A percentile compares a stretch with the other conserved stretches of the same genome.
Conservation (phyloP, 2,329 filamentous ascomycete species). For the Cladosporium colombiae region DNA sequence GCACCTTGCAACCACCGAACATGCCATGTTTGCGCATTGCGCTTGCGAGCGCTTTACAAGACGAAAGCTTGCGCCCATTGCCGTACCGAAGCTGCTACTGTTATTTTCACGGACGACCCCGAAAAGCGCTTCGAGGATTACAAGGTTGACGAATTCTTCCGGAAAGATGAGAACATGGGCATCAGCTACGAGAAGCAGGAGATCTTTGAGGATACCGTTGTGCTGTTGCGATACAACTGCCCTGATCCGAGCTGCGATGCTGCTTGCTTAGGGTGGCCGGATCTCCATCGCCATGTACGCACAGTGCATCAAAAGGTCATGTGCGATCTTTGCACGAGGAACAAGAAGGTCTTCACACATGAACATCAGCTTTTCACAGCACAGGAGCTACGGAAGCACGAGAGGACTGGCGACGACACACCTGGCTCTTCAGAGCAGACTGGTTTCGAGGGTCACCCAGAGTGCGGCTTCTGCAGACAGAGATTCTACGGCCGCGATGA, state of each 20-base stretch:
- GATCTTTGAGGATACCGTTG: constrained; percentile 85
- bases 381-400: constrained; percentile 80
- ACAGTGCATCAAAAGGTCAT: constrained; percentile 80
- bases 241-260: constrained; percentile 82
- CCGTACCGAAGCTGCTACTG: constrained; percentile 73
- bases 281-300: constrained; percentile 79
- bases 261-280: constrained; percentile 78
- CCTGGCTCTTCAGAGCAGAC: constrained; percentile 89
- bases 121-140: constrained; percentile 87
- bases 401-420: constrained; percentile 85
- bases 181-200: constrained; percentile 88
- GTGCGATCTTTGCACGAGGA: constrained; percentile 85
- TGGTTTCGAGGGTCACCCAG: constrained; percentile 91
- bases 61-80: constrained; percentile 97
- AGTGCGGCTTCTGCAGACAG: constrained; percentile 88
- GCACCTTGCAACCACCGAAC: constrained; percentile 95
- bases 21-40: constrained; percentile 91
- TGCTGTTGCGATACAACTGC: constrained; percentile 92
- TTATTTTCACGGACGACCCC: constrained; percentile 88
- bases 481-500: constrained; percentile 97
- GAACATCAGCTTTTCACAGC: constrained; percentile 90
- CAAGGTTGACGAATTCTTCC: constrained; percentile 68
- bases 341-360: constrained; percentile 98
- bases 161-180: constrained; percentile 80
- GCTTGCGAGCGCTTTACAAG: constrained; percentile 92